Conservation (phyloP, 2,329 filamentous ascomycete species). For the Colletotrichum sp. region DNA sequence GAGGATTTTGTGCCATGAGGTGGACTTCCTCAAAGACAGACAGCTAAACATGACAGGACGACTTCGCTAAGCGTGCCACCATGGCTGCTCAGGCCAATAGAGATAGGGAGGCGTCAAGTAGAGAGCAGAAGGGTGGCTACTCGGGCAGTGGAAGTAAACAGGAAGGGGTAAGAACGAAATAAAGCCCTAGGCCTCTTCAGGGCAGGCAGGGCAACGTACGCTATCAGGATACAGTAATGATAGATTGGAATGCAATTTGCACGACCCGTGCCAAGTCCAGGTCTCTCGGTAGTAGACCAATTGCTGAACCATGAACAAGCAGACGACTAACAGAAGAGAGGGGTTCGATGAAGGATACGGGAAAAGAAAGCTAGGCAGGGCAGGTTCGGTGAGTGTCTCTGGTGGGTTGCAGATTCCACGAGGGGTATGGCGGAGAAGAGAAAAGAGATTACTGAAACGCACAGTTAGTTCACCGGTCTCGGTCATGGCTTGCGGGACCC, state of each 20-base stretch:
- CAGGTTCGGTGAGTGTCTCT: background rate
- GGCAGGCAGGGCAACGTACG: too few relatives aligned
- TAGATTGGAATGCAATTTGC: background rate
- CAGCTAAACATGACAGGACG: conserved; percentile 31
- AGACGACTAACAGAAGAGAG: background rate
- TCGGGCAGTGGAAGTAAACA: background rate
- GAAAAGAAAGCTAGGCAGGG: background rate
- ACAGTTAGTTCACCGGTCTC: background rate
- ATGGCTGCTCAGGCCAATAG: conserved; percentile 38
- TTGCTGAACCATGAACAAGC: background rate
- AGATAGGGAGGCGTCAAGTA: conserved; percentile 21
- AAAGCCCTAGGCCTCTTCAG: background rate
- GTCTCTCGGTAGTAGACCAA: background rate
- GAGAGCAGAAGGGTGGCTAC: conserved; percentile 20
- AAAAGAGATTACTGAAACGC: background rate
- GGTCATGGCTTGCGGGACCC: background rate
- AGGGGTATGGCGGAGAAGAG: background rate
- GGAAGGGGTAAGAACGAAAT: conserved; percentile 18
- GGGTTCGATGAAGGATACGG: background rate
- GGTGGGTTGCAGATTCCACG: background rate
- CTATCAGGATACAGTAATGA: background rate
- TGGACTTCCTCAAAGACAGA: background rate
- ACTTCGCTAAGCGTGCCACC: conserved; percentile 38
- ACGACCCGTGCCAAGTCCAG: background rate
- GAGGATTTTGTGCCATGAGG: background rate